A percentile compares a stretch with the other conserved stretches of the same genome.
phyloP scores from a whole-genome alignment of 495 filamentous ascomycete species.

The Lophiotrema nucula region DNA sequence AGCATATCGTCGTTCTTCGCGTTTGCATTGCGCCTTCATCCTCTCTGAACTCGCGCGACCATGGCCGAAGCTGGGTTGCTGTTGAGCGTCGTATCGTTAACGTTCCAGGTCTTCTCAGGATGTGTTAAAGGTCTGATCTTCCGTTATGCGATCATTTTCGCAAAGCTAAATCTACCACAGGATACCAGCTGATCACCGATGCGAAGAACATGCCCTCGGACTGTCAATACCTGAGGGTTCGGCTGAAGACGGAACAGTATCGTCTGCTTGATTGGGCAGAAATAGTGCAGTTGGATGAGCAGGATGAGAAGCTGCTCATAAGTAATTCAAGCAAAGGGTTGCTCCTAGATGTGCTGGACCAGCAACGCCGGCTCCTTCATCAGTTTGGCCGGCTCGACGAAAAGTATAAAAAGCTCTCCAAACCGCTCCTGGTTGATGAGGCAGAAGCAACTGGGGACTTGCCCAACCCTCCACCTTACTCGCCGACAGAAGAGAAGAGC shows the following conservation, averaged over 20 bases:
- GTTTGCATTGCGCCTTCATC: too few relatives aligned
- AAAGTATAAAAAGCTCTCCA: slow-evolving; percentile 33
- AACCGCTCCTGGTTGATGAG: slow-evolving; percentile 27
- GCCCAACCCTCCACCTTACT: slow-evolving; percentile 24
- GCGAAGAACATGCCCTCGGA: slow-evolving; percentile 37
- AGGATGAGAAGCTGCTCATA: slow-evolving; percentile 33
- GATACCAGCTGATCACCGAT: slow-evolving; percentile 37
- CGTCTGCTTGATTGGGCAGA: slow-evolving; percentile 37
- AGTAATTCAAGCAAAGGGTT: slow-evolving; percentile 34
- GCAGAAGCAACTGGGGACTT: slow-evolving; percentile 18
- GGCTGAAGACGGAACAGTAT: slow-evolving; percentile 38
- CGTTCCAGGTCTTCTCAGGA: slow-evolving; percentile 39
- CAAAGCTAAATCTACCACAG: slow-evolving; percentile 11
- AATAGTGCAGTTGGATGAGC: slow-evolving; percentile 32
- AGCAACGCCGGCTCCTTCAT: slow-evolving; percentile 32
- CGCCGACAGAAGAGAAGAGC: slow-evolving; percentile 9
- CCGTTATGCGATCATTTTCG: neutral
- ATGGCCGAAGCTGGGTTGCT: slow-evolving; percentile 19
- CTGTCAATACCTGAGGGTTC: slow-evolving; percentile 34
- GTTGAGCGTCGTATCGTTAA: slow-evolving; percentile 29
- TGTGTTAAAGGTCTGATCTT: slow-evolving; percentile 34
- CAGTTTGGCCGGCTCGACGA: slow-evolving; percentile 34
- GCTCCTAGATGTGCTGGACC: slow-evolving; percentile 34
- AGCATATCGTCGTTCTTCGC: too few relatives aligned
- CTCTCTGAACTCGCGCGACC: too few relatives aligned